Base-by-base conservation (phyloP, 352 stramenopile species). In the Plasmopara muralis region DNA sequence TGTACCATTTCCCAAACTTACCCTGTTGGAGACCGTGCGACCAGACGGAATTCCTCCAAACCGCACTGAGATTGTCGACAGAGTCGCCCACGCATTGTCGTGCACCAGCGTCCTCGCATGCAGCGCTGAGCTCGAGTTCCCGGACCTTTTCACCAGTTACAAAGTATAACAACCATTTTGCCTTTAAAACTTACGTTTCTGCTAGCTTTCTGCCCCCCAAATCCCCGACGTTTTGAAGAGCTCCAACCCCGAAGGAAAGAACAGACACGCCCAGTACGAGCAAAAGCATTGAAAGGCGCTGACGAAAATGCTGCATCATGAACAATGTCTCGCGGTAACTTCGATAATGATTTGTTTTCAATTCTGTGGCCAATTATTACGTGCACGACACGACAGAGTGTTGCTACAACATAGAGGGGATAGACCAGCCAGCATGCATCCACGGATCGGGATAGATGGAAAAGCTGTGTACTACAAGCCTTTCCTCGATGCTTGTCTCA, bases 11-110 rank as follows among this genome's bases (percentile, higher is more conserved):
- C 3, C 20, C 20, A 25, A 25, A 25, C 20, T 25, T 57, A 87
- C 78, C 79, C 76, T 87, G 62, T 84, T 87, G 20, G 76, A 89
- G 14, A 85, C 72, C 6, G 73, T 66, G 57, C 62, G 77, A 50
- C 53, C 75, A 43, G 72, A 85, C 1, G 79, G 72, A 6, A 74
- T 52, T 34, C 79, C 79, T 34, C 67, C 47, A 44, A 81, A 84
- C 31, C 76, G 64, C 49, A 77, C 55, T 34, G 76, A 87, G 43
- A 81, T 68, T 8, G 79, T 87, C 25, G 76, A 68, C 43, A 89
- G 63, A 14, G 72, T 87, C 28, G 62, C 70, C 79, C 79, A 89
- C 31, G 66, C 54, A 54, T 87, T 87, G 16, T 70, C 53, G 34
- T 85, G 72, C 53, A 89, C 79, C 45, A 89, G 62, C 42, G 79